Conservation (phyloP, 2,329 filamentous ascomycete species). For the Phaeosphaeria sp. region DNA sequence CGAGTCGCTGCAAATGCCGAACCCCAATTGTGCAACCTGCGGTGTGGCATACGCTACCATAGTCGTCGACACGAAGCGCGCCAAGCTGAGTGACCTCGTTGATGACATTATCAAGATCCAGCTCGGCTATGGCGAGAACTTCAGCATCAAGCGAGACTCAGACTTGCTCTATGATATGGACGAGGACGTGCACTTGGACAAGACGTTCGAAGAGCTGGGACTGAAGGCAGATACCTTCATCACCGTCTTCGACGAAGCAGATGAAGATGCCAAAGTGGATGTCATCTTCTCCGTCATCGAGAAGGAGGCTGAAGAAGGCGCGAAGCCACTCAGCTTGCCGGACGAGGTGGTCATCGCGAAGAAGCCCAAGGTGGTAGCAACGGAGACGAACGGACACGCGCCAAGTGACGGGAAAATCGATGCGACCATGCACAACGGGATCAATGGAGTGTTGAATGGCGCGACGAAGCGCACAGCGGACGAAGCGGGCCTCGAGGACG, state of each 20-base stretch:
- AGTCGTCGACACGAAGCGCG: conserved; percentile 70
- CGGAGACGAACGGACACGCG: conserved; percentile 38
- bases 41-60: conserved; percentile 73
- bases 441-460: conserved; percentile 39
- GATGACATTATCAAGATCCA: conserved; percentile 73
- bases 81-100: conserved; percentile 81
- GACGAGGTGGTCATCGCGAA: conserved; percentile 55
- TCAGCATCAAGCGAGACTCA: conserved; percentile 76
- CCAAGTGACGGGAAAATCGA: conserved; percentile 18
- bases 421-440: conserved; percentile 1
- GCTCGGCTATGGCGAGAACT: conserved; percentile 80
- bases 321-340: conserved; percentile 63
- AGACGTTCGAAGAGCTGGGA: conserved; percentile 79
- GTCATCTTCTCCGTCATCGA: conserved; percentile 74
- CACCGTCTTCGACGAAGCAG: conserved; percentile 82
- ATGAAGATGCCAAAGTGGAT: conserved; percentile 79
- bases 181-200: conserved; percentile 81
- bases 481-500: conserved; percentile 49
- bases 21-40: conserved; percentile 84
- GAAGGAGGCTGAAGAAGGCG: conserved; percentile 52
- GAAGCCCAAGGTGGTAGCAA: conserved; percentile 49
- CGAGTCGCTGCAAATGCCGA: conserved; percentile 67
- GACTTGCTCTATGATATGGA: conserved; percentile 85
- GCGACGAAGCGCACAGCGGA: conserved; percentile 53
- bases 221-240: conserved; percentile 77